Base-by-base conservation (phyloP, 306 rosid species). In the Oxytropis ochrocephala region DNA sequence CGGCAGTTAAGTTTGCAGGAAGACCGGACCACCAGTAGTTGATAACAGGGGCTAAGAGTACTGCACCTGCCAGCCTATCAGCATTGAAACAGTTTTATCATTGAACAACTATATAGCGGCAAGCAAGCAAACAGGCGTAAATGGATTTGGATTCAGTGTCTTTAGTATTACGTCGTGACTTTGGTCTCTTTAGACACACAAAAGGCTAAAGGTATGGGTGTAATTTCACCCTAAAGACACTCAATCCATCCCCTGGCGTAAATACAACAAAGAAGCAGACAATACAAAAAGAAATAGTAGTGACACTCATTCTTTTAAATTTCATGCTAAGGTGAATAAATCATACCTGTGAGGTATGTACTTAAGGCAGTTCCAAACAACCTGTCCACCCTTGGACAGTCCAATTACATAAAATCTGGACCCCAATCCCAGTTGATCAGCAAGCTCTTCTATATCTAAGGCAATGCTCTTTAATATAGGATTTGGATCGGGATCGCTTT, bases 401-500 rank as follows among this genome's bases (percentile, higher is more conserved):
- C 98, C 97, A 35, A 84, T 17, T 5, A 90, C 79, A 38, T 88
- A 87, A 80, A 94, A 94, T 80, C 85, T 87, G 69, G 93, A 62
- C 4, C 97, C 99, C 27, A 94, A 67, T 39, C 72, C 83, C 62
- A 90, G 81, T 50, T 85, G 75, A 83, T 90, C 99, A 61, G 97
- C 96, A 80, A 94, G 90, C 71, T 88, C 96, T 76, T 91, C 99
- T 55, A 90, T 70, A 84, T 94, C 97, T 51, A 75, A 47, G 59
- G 97, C 97, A 49, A 83, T 61, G 82, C 91, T 84, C 81, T 94
- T 88, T 30, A 47, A 68, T 1, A 92, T 85, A 56, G 87, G 78
- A 63, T 87, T 81, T 49, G 97, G 98, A 85, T 93, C 83, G 7
- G 96, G 98, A 75, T 90, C 97, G 36, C 98, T 93, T 78, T 93